Evolutionary conservation across 2,329 filamentous ascomycete species (phyloP).

Genomic region (Phyllosticta citribraziliensis): DNA sequence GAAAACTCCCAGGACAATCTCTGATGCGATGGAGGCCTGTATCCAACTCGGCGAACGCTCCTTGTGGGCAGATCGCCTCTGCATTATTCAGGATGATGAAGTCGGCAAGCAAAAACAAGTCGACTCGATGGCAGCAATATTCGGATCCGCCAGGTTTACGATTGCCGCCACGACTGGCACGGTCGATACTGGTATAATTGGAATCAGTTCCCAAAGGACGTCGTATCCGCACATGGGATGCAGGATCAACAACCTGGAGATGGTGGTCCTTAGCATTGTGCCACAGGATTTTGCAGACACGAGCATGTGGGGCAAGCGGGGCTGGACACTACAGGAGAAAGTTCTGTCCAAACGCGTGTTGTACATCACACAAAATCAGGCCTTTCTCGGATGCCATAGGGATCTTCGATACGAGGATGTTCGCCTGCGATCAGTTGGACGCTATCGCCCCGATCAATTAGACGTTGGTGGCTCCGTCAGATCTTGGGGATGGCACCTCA

Average conservation of each 20-base stretch:
- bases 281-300: background rate
- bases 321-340: slow-evolving; percentile 7
- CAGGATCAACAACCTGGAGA: background rate
- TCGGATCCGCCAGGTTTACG: background rate
- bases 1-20: background rate
- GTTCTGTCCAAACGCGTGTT: background rate
- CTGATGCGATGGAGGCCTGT: slow-evolving; percentile 1
- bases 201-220: background rate
- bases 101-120: slow-evolving; percentile 1
- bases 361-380: background rate
- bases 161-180: background rate
- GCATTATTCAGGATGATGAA: slow-evolving; percentile 7
- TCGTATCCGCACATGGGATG: background rate
- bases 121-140: background rate
- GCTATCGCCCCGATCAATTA: too few relatives aligned
- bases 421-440: too few relatives aligned
- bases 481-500: background rate
- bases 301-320: background rate
- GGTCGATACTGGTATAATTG: background rate
- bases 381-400: slow-evolving; percentile 1
- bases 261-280: background rate
- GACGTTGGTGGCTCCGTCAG: too few relatives aligned
- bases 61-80: slow-evolving; percentile 7
- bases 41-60: background rate
- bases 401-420: background rate